Conservation (phyloP, 768 basidiomycete genomes). For the Tephrocybe sp. region DNA sequence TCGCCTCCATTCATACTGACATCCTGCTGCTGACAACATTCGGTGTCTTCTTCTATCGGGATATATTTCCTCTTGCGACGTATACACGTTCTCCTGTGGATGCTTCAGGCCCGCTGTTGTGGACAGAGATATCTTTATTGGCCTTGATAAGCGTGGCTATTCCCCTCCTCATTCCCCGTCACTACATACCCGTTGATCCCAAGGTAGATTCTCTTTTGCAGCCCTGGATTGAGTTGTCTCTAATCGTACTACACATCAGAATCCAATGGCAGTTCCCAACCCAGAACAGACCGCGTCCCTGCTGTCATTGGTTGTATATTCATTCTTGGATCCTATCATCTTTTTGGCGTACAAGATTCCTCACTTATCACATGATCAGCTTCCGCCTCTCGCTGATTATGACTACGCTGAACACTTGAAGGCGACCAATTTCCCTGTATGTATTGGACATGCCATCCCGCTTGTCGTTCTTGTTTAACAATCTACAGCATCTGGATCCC, state of each 20-base stretch:
- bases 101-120: slow-evolving; percentile 43
- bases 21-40: slow-evolving; percentile 47
- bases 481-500: slow-evolving; percentile 36
- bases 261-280: slow-evolving; percentile 33
- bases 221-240: not conserved
- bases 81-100: slow-evolving; percentile 54
- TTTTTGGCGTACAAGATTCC: slow-evolving; percentile 44
- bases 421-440: slow-evolving; percentile 29
- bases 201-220: slow-evolving; percentile 23
- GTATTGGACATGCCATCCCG: slow-evolving; percentile 1
- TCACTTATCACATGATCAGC: slow-evolving; percentile 50
- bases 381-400: slow-evolving; percentile 67
- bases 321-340: slow-evolving; percentile 56
- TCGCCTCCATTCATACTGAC: slow-evolving; percentile 46
- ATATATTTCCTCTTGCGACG: slow-evolving; percentile 59
- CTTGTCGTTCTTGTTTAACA: not conserved
- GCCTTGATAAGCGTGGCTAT: slow-evolving; percentile 44
- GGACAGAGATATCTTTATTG: slow-evolving; percentile 51
- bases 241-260: slow-evolving; percentile 22
- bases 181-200: slow-evolving; percentile 59
- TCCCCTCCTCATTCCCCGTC: slow-evolving; percentile 55
- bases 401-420: slow-evolving; percentile 38
- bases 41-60: slow-evolving; percentile 54
- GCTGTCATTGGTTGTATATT: slow-evolving; percentile 43
- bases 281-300: slow-evolving; percentile 55